A percentile compares a stretch with the other conserved stretches of the same genome.
Conservation (phyloP, 1,284 basidiomycete species). For the Apiotrichum akiyoshidainum region DNA sequence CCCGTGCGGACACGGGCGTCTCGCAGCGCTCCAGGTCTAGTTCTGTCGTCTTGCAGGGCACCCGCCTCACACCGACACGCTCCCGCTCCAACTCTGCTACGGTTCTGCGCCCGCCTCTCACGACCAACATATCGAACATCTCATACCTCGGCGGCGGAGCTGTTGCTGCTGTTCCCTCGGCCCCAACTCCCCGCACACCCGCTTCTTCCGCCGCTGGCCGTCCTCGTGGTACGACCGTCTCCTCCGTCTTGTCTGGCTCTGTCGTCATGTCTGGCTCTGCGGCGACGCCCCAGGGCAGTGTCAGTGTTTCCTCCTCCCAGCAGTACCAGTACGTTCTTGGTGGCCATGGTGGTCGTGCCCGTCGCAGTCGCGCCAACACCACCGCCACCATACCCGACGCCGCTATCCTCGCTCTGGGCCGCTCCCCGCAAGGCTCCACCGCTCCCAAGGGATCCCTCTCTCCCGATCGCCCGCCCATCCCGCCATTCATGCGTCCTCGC, state of each 20-base stretch:
- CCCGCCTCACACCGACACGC: background rate
- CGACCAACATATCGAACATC: constrained; percentile 33
- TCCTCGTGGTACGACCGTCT: constrained; percentile 4
- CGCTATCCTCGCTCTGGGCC: background rate
- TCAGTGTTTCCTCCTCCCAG: constrained; percentile 18
- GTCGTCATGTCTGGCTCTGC: background rate
- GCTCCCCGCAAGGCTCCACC: background rate
- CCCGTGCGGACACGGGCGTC: background rate
- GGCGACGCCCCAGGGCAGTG: constrained; percentile 10
- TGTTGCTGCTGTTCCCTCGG: constrained; percentile 2
- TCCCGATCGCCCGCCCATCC: background rate
- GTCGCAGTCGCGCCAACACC: constrained; percentile 24
- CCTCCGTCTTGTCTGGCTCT: background rate
- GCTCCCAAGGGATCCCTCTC: too few species aligned
- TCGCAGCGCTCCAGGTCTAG: background rate
- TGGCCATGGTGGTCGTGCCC: constrained; percentile 48
- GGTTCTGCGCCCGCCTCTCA: constrained; percentile 34
- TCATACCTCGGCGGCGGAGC: too few species aligned
- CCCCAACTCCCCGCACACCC: constrained; percentile 6
- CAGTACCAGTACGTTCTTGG: constrained; percentile 45
- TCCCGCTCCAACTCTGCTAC: constrained; percentile 6
- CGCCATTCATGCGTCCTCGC: background rate
- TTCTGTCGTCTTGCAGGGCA: background rate
- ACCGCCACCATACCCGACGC: background rate
- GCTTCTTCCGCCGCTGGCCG: constrained; percentile 16